Percentiles rank a stretch among this genome's conserved stretches.
Conservation (phyloP, 805 yeast species). For the Tetrapisispora iriomotensis region DNA sequence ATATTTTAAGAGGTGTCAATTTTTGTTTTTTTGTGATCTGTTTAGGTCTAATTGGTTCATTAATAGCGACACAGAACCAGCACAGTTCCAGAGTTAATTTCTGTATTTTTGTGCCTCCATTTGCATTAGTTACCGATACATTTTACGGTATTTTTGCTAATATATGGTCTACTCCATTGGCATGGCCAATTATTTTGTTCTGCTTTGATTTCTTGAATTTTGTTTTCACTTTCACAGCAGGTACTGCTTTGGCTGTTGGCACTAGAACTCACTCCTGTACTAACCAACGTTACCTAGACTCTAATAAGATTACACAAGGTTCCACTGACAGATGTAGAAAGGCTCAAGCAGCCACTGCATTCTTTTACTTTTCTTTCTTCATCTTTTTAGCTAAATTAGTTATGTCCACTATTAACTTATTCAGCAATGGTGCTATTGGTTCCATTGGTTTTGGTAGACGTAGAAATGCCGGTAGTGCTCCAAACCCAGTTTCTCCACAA, state of each 20-base stretch:
- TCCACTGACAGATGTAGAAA: constrained; percentile 82
- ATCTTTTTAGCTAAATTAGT: constrained; percentile 56
- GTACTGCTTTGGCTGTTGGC: constrained; percentile 87
- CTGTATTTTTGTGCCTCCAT: constrained; percentile 78
- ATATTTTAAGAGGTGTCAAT: constrained; percentile 62
- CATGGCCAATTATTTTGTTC: constrained; percentile 77
- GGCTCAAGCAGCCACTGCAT: constrained; percentile 78
- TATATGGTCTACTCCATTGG: constrained; percentile 59
- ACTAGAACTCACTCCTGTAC: constrained; percentile 79
- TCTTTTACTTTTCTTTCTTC: constrained; percentile 76
- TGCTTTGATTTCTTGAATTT: constrained; percentile 76
- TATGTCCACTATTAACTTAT: constrained; percentile 21
- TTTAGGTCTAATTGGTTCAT: constrained; percentile 84
- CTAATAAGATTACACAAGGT: constrained; percentile 68
- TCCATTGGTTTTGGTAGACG: constrained; percentile 27
- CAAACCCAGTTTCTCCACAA: too few relatives aligned
- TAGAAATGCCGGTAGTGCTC: constrained; percentile 31
- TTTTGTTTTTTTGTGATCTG: constrained; percentile 67
- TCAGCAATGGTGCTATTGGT: constrained; percentile 20
- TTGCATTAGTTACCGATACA: constrained; percentile 71
- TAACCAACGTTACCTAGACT: constrained; percentile 52
- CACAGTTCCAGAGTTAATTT: constrained; percentile 74
- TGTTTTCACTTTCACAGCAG: constrained; percentile 90
- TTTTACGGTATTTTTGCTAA: constrained; percentile 72
- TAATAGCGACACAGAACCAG: constrained; percentile 56